Evolutionary conservation across 2,329 filamentous ascomycete species (phyloP).

Genomic region (Aspergillus pseudonomiae): DNA sequence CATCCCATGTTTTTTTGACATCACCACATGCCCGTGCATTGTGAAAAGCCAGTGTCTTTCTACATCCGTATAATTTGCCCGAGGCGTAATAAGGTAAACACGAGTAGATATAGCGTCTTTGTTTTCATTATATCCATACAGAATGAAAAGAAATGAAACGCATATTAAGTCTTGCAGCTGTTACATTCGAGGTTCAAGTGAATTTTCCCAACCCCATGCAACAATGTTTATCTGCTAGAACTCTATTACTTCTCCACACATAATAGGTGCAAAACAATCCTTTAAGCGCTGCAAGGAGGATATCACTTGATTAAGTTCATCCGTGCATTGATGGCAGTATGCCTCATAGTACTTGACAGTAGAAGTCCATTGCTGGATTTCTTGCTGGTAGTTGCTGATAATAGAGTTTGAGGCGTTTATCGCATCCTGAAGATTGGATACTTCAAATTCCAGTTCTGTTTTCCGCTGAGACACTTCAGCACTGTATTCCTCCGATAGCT

Average conservation of each 20-base stretch:
- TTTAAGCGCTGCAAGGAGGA: neutral
- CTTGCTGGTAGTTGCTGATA: neutral
- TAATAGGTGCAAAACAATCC: neutral
- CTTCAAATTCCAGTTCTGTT: neutral
- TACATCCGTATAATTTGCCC: too few relatives aligned
- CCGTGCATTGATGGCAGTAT: neutral
- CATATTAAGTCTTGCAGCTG: too few relatives aligned
- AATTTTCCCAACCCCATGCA: too few relatives aligned
- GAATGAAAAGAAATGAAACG: too few relatives aligned
- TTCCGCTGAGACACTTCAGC: neutral
- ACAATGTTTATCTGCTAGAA: too few relatives aligned
- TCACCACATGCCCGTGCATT: too few relatives aligned
- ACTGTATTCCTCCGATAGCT: neutral
- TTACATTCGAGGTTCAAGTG: too few relatives aligned
- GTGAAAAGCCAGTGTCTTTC: too few relatives aligned
- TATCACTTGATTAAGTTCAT: neutral
- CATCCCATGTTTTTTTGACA: too few relatives aligned
- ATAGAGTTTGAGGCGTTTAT: constrained; percentile 7
- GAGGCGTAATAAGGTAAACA: too few relatives aligned
- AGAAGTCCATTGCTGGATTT: neutral
- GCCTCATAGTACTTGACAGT: neutral
- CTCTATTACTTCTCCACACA: neutral
- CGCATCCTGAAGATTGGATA: constrained; percentile 4
- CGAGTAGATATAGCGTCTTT: too few relatives aligned
- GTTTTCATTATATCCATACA: too few relatives aligned